Evolutionary conservation across 345 rosid species (phyloP).

Genomic region (Populus davidiana): DNA sequence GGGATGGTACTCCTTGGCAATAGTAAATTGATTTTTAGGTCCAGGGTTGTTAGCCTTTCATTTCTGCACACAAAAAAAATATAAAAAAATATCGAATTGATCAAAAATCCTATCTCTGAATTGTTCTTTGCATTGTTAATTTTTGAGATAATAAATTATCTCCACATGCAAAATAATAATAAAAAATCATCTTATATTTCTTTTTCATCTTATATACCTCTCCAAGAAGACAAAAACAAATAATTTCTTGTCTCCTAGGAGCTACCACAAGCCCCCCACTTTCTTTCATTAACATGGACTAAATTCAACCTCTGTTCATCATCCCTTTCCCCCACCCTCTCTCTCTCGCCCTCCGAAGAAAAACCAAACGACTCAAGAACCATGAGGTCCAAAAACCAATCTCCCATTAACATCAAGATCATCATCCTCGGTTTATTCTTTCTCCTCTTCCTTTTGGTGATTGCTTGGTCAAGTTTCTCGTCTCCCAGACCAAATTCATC

Average conservation of each 20-base stretch:
- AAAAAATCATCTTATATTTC: too few relatives aligned
- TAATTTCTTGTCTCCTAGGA: neutral
- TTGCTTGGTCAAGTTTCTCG: constrained; percentile 42
- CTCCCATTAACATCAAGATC: constrained; percentile 38
- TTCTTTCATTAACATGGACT: neutral
- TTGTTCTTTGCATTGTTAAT: too few relatives aligned
- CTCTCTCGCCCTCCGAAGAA: neutral
- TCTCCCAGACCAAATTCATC: constrained; percentile 28
- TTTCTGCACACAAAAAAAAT: too few relatives aligned
- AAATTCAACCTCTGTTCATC: neutral
- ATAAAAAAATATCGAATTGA: too few relatives aligned
- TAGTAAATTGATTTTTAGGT: too few relatives aligned
- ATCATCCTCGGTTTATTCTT: constrained; percentile 33
- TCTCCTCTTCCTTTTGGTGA: constrained; percentile 41
- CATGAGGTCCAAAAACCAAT: constrained; percentile 36
- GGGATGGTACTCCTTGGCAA: neutral
- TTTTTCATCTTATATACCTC: too few relatives aligned
- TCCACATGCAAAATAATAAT: neutral
- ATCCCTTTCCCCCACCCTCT: neutral
- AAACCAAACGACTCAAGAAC: neutral
- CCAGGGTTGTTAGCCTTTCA: too few relatives aligned
- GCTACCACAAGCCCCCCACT: neutral
- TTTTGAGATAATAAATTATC: neutral
- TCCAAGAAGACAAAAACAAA: neutral
- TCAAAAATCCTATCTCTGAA: too few relatives aligned